Conservation (phyloP, 202 grass and related monocot genomes). For the Panicum hallii region DNA sequence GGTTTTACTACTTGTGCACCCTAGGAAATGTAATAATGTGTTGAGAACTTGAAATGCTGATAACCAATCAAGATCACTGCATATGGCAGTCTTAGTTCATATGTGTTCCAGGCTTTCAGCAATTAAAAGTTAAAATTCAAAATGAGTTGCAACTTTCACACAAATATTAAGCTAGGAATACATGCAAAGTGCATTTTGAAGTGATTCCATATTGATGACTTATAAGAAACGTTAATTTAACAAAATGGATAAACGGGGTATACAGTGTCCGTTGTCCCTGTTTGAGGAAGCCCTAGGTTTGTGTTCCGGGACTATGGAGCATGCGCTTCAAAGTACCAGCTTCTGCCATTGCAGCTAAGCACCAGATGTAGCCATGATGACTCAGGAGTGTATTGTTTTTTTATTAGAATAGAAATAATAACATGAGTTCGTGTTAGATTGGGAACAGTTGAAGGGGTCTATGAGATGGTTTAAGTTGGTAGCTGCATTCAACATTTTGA, state of each 20-base stretch:
- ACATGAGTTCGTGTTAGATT: neutral
- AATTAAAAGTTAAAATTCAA: neutral
- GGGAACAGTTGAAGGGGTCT: neutral
- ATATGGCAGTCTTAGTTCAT: neutral
- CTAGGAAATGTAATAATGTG: neutral
- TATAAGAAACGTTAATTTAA: neutral
- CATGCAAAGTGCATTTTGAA: neutral
- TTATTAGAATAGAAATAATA: neutral
- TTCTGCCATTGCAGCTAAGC: neutral
- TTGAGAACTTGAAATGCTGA: neutral
- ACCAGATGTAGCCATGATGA: neutral
- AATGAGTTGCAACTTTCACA: neutral
- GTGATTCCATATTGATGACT: neutral
- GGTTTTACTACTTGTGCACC: neutral
- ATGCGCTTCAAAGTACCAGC: neutral
- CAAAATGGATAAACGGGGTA: neutral
- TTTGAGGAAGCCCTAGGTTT: neutral
- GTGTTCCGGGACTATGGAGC: neutral
- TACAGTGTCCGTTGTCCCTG: neutral
- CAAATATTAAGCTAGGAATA: neutral
- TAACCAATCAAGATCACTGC: neutral
- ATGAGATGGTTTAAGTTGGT: constrained; percentile 4
- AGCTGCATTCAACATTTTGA: neutral
- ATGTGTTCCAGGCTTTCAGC: neutral
- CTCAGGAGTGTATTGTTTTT: neutral